Base-by-base conservation (phyloP, 208 protist genomes). In the Acanthamoeba culbertsoni region DNA sequence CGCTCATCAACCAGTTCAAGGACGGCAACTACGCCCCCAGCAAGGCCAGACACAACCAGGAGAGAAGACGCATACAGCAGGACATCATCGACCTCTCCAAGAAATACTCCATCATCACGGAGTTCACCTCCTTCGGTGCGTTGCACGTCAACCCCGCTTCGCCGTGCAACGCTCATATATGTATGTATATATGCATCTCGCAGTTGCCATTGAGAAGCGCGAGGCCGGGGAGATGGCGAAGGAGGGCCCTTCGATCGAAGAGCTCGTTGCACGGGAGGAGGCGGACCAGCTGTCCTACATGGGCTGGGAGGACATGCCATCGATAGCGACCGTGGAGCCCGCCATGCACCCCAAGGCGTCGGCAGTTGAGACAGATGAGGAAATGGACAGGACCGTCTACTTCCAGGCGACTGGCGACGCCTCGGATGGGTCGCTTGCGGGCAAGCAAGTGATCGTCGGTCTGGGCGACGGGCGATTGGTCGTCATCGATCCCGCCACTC, bases 1-100 rank as follows among this genome's bases (percentile, higher is more conserved):
- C 93, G 2, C 77, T 96, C 43, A 95, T 96, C 37, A 91, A 92
- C 62, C 94, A 96, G 48, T 96, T 93, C 53, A 71, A 94, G 31
- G 93, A 96, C 55, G 94, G 94, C 35, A 93, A 57, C 31, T 95
- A 95, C 33, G 43, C 48, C 8, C 3, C n/a, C 5, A 71, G 93
- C 35, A 90, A 90, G 33, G 12, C 84, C 26, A 46, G 75, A 16
- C 62, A 94, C 37, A 82, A 95, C 26, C 14, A 68, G 12, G 73
- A 88, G 26, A 92, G 90, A 33, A 10, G 91, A 5, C 31, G 51
- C 14, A 95, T 82, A 23, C 95, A 95, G 42, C 12, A 51, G 26
- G 75, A 91, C 26, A 84, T 96, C 5, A 95, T 95, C 28, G 55
- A 91, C 14, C 43, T 96, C 0, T 93, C 75, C 23, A 93, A 93